These are phyloP conservation scores for Straminergon stramineum DNA, from an alignment of 225 moss, liverwort and hornwort genomes.

Conservation along the genomic window DNA sequence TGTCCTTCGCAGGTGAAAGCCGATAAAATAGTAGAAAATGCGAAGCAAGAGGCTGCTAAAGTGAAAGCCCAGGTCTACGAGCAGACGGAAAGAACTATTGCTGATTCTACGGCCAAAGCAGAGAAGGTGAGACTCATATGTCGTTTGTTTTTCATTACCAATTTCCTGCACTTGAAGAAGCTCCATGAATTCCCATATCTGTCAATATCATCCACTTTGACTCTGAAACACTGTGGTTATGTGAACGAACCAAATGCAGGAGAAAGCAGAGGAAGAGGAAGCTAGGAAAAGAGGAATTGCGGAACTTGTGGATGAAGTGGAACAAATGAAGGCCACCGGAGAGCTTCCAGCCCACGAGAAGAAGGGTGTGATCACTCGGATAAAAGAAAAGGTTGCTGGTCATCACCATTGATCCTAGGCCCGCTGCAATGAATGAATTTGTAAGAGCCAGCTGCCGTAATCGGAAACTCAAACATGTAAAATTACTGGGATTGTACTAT, in stretches of 20 bases:
- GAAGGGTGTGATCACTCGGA: conserved; percentile 50
- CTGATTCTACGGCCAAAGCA: conserved; percentile 41
- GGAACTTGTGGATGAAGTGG: conserved; percentile 69
- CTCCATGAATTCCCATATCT: background rate
- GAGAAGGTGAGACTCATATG: conserved; percentile 24
- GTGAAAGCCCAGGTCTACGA: conserved; percentile 59
- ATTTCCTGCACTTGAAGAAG: background rate
- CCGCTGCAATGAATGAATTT: background rate
- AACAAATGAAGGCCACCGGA: conserved; percentile 69
- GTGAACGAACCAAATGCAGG: conserved; percentile 12
- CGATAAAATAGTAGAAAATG: conserved; percentile 53
- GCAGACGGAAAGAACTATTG: conserved; percentile 54
- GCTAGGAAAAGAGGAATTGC: conserved; percentile 52
- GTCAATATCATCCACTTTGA: background rate
- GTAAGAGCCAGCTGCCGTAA: background rate
- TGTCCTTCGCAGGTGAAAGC: conserved; percentile 46
- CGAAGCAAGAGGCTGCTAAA: conserved; percentile 57
- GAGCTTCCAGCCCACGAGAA: conserved; percentile 48
- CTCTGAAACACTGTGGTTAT: background rate
- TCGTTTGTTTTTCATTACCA: background rate
- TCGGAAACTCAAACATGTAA: background rate
- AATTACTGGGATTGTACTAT: no score
- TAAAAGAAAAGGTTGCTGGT: conserved; percentile 50
- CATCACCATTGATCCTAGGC: conserved; percentile 4
- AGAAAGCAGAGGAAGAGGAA: conserved; percentile 65